These are phyloP conservation scores for Cladosporium sp. DNA, from an alignment of 2,329 filamentous ascomycete genomes.

Conservation along the genomic window DNA sequence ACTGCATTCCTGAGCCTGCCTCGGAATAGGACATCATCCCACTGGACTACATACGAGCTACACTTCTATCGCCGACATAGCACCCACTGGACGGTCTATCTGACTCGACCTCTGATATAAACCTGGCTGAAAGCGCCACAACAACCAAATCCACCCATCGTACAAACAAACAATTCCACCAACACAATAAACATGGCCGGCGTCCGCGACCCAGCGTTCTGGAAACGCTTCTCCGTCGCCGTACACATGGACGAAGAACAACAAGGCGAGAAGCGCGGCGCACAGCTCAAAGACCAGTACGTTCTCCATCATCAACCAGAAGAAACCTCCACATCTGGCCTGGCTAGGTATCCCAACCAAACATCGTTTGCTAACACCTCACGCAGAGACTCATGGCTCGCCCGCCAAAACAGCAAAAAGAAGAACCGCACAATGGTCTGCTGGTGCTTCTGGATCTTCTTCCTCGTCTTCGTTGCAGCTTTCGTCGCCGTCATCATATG, in stretches of 20 bases:
- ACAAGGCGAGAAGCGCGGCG: constrained; percentile 2
- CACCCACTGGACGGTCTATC: not conserved
- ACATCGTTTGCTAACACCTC: not conserved
- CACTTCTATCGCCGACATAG: not conserved
- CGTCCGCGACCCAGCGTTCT: constrained; percentile 56
- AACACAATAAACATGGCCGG: constrained; percentile 39
- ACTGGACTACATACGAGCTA: not conserved
- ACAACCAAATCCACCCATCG: not conserved
- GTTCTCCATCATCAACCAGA: not conserved
- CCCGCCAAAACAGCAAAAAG: constrained; percentile 46
- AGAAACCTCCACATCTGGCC: too few species aligned
- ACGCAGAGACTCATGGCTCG: constrained; percentile 52
- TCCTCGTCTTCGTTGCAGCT: constrained; percentile 42
- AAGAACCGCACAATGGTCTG: constrained; percentile 45
- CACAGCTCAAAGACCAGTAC: constrained; percentile 9
- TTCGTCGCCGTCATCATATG: constrained; percentile 46
- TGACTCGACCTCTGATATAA: not conserved
- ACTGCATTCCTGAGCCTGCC: constrained; percentile 15
- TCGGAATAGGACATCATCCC: not conserved
- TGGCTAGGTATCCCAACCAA: too few species aligned
- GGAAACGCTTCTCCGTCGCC: constrained; percentile 56
- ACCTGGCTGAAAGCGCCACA: not conserved
- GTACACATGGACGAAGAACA: constrained; percentile 53
- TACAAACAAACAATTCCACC: not conserved
- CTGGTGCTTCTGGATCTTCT: constrained; percentile 44